phyloP scores from a whole-genome alignment of 192 early-diverging fungal species.

The Coemansia sp. region DNA sequence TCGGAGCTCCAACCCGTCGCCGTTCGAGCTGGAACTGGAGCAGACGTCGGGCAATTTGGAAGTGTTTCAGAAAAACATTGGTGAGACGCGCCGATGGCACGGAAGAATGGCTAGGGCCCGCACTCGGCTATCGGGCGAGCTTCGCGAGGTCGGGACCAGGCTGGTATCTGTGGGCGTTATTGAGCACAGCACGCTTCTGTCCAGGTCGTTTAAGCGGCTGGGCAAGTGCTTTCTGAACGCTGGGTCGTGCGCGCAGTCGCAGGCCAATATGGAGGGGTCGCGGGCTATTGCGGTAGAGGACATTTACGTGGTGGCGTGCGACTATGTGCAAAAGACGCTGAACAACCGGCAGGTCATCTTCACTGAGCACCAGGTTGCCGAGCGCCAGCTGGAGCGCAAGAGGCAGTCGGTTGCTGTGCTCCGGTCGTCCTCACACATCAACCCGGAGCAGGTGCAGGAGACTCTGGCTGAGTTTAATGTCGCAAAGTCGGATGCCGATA shows the following conservation, averaged over 20 bases:
- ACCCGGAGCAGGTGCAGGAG: constrained; percentile 42
- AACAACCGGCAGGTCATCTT: constrained; percentile 49
- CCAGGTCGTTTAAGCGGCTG: constrained; percentile 40
- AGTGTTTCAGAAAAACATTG: constrained; percentile 34
- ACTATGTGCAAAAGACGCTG: constrained; percentile 47
- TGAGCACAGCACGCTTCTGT: constrained; percentile 35
- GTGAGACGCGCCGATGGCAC: constrained; percentile 40
- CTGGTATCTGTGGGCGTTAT: constrained; percentile 40
- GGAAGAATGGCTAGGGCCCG: constrained; percentile 49
- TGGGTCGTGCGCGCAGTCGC: constrained; percentile 32
- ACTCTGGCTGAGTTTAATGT: constrained; percentile 45
- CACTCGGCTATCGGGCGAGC: constrained; percentile 29
- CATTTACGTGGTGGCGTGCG: constrained; percentile 28
- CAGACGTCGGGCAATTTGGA: constrained; percentile 32
- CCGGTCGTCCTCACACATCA: constrained; percentile 45
- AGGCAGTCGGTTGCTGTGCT: constrained; percentile 52
- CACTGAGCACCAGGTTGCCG: constrained; percentile 49
- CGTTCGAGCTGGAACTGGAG: constrained; percentile 45
- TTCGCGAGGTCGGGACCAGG: constrained; percentile 40
- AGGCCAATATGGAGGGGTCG: constrained; percentile 51
- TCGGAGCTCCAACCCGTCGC: constrained; percentile 26
- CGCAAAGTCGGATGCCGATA: constrained; percentile 46
- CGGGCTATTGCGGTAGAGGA: constrained; percentile 44
- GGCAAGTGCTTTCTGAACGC: constrained; percentile 43
- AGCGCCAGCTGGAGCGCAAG: constrained; percentile 53